Base-by-base conservation (phyloP, 2,329 filamentous ascomycete genomes). In the Thielaviopsis punctulata region DNA sequence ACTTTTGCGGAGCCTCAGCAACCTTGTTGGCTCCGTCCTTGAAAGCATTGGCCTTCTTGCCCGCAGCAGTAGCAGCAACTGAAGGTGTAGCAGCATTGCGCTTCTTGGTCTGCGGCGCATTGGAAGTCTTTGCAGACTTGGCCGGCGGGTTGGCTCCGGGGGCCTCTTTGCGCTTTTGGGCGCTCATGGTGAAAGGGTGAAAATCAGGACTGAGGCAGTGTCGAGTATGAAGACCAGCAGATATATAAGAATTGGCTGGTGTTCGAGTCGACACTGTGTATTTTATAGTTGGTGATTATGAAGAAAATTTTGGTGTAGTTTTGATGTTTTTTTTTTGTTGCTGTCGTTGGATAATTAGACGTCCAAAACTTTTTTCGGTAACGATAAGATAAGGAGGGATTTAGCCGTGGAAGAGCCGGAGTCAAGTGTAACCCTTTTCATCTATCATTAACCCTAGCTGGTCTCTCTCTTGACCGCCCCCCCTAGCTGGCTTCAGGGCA, bases 81-180 rank as follows among this genome's bases (percentile, higher is more conserved):
- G 53, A 25, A 22, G 45, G 25, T 5, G 41, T 43, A 13, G 52
- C 52, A 13, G 36, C 30, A 50, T 66, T 65, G 58, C 69, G 67
- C 62, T 75, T 77, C 45, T 73, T 68, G 22, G 72, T 71, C 52
- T 71, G 65, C 36, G 67, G 64, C 50, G 70, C 68, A 58, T 69
- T 67, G 49, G 66, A 63, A 23, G 67, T 65, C 58, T 73, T 74
- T 48, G 69, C 64, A 36, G 68, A 66, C 59, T 77, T 77, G 19
- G 71, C 57, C 51, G 72, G 64, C 52, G 71, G 68, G 61, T 71
- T 64, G 60, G 67, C 72, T 41, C 68, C 72, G 21, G 75, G 74
- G 60, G 72, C 73, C 63, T 74, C 73, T 65, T 79, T 79, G 60
- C 75, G 68, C 61, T 79, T 79, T 25, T 77, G 67, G 51, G 71